Evolutionary conservation across 179 eudicot genomes (phyloP).

Genomic region (Amaranthus tricolor): DNA sequence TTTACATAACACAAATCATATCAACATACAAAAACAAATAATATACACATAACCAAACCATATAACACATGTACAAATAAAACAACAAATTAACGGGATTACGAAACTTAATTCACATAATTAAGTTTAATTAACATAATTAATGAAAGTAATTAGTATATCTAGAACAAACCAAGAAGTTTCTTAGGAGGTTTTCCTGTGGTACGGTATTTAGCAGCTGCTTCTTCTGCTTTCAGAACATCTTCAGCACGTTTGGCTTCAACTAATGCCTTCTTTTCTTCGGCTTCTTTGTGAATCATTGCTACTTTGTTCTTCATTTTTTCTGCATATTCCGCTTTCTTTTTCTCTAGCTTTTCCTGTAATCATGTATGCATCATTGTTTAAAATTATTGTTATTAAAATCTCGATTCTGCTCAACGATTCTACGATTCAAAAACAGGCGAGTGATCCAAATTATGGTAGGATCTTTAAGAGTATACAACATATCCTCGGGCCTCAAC

Average conservation of each 20-base stretch:
- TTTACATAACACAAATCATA: constrained; percentile 18
- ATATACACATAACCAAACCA: constrained; percentile 20
- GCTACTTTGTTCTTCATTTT: constrained; percentile 74
- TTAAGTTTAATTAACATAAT: neutral
- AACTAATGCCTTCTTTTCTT: constrained; percentile 64
- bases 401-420: too few relatives aligned
- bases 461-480: too few relatives aligned
- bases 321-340: constrained; percentile 74
- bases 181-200: constrained; percentile 80
- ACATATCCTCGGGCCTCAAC: too few relatives aligned
- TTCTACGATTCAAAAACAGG: too few relatives aligned
- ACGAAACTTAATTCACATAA: constrained; percentile 9
- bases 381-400: neutral
- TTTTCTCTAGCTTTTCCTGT: constrained; percentile 79
- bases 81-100: constrained; percentile 2
- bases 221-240: constrained; percentile 67
- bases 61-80: constrained; percentile 27
- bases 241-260: constrained; percentile 77
- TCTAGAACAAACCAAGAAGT: constrained; percentile 55
- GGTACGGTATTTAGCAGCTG: constrained; percentile 75
- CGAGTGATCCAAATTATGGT: too few relatives aligned
- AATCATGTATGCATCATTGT: neutral
- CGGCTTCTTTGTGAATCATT: constrained; percentile 65
- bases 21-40: constrained; percentile 9
- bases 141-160: constrained; percentile 13